A percentile compares a stretch with the other conserved stretches of the same genome.
These are phyloP conservation scores for Pseudogymnoascus sp. DNA, from an alignment of 2,329 filamentous ascomycete genomes.

Conservation along the genomic window DNA sequence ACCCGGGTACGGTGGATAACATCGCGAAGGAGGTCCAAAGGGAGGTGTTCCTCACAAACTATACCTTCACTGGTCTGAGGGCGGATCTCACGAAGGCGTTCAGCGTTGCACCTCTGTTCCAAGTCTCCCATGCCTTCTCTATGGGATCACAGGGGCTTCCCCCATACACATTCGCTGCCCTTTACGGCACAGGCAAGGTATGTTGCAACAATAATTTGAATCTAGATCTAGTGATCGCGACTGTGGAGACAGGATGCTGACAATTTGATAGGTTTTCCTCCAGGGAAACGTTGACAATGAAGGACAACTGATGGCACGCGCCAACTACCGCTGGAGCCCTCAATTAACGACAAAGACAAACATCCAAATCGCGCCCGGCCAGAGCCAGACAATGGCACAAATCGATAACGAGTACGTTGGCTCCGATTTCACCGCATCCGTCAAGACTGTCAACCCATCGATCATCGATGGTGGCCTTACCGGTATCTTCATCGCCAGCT, in stretches of 20 bases:
- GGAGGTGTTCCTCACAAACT: constrained; percentile 92
- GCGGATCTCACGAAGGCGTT: constrained; percentile 96
- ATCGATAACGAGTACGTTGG: constrained; percentile 95
- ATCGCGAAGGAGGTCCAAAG: constrained; percentile 88
- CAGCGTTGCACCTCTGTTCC: constrained; percentile 87
- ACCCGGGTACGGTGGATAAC: constrained; percentile 87
- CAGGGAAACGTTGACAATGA: constrained; percentile 96
- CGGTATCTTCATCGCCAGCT: constrained; percentile 91
- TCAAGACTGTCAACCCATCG: constrained; percentile 96
- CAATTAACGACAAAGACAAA: constrained; percentile 79
- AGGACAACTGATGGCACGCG: constrained; percentile 74
- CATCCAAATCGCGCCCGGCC: constrained; percentile 72
- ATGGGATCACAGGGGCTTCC: constrained; percentile 84
- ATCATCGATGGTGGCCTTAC: constrained; percentile 85
- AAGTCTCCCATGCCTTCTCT: constrained; percentile 93
- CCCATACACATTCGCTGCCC: constrained; percentile 88
- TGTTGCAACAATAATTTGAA: constrained; percentile 27
- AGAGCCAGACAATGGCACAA: constrained; percentile 78
- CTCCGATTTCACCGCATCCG: constrained; percentile 80
- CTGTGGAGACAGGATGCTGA: constrained; percentile 17
- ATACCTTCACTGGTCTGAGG: constrained; percentile 92
- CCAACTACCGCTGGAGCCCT: constrained; percentile 85
- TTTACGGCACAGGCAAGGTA: constrained; percentile 91
- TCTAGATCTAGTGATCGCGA: not conserved
- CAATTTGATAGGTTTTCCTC: constrained; percentile 65